A percentile compares a stretch with the other conserved stretches of the same genome.
Evolutionary conservation across 176 grass and related monocot species (phyloP).

Genomic region (Phoenix dactylifera): DNA sequence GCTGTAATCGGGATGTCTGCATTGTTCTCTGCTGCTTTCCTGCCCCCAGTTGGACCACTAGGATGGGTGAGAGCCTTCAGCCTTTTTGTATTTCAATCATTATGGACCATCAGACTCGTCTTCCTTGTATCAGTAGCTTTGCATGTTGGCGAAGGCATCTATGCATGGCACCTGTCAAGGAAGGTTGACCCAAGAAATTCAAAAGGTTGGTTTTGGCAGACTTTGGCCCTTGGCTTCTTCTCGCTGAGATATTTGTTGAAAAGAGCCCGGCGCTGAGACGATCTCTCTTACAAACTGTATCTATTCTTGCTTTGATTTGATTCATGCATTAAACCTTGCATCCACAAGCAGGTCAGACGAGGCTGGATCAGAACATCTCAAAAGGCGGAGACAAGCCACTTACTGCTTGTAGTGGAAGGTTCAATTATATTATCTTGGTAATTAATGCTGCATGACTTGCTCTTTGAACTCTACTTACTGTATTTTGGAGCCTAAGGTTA

Average conservation of each 20-base stretch:
- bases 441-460: too few relatives aligned
- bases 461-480: too few relatives aligned
- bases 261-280: slow-evolving; percentile 20
- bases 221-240: slow-evolving; percentile 36
- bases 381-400: too few relatives aligned
- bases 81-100: slow-evolving; percentile 43
- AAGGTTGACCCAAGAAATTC: slow-evolving; percentile 69
- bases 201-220: slow-evolving; percentile 83
- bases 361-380: too few relatives aligned
- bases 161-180: slow-evolving; percentile 65
- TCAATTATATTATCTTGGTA: too few relatives aligned
- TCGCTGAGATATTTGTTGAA: slow-evolving; percentile 62
- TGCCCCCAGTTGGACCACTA: slow-evolving; percentile 53
- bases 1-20: slow-evolving; percentile 34
- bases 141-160: slow-evolving; percentile 47
- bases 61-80: slow-evolving; percentile 36
- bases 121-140: slow-evolving; percentile 13
- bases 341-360: too few relatives aligned
- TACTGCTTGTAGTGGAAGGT: too few relatives aligned
- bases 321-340: too few relatives aligned
- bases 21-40: slow-evolving; percentile 45
- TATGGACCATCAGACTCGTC: slow-evolving; percentile 38
- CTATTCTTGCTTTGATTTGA: too few relatives aligned
- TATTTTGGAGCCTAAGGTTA: too few relatives aligned
- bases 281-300: too few relatives aligned